Conservation (phyloP, 2,329 filamentous ascomycete genomes). For the Pseudogymnoascus sp. region DNA sequence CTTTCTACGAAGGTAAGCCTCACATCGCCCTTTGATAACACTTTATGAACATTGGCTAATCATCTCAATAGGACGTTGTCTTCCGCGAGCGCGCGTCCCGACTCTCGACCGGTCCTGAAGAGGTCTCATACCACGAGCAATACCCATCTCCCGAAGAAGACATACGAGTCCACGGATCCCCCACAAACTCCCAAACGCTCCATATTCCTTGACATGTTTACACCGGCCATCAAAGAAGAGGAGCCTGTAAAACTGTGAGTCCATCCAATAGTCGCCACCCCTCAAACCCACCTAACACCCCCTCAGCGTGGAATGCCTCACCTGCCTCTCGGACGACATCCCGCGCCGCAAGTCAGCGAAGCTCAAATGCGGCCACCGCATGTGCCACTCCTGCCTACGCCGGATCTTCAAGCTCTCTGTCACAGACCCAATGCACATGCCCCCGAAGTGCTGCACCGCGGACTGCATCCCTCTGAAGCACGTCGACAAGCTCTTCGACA, state of each 20-base stretch:
- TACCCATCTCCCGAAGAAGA: background rate
- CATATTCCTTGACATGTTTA: background rate
- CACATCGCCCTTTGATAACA: background rate
- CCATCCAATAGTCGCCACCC: background rate
- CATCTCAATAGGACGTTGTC: background rate
- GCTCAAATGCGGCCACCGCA: slow-evolving; percentile 70
- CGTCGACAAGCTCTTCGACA: slow-evolving; percentile 67
- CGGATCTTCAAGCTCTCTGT: slow-evolving; percentile 68
- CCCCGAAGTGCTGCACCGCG: slow-evolving; percentile 69
- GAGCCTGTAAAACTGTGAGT: background rate
- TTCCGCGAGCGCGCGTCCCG: background rate
- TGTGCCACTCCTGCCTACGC: slow-evolving; percentile 71
- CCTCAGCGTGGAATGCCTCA: slow-evolving; percentile 60
- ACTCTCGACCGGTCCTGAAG: background rate
- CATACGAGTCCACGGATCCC: background rate
- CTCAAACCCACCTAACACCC: background rate
- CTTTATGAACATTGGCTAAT: background rate
- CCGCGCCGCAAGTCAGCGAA: slow-evolving; percentile 56
- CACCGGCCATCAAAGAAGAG: background rate
- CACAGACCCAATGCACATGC: slow-evolving; percentile 73
- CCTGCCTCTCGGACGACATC: slow-evolving; percentile 61
- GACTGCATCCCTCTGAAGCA: slow-evolving; percentile 68
- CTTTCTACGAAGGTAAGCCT: background rate
- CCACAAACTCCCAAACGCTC: background rate
- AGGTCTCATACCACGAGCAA: background rate